These are phyloP conservation scores for Xylariales sp. DNA, from an alignment of 2,329 filamentous ascomycete genomes.

Conservation along the genomic window DNA sequence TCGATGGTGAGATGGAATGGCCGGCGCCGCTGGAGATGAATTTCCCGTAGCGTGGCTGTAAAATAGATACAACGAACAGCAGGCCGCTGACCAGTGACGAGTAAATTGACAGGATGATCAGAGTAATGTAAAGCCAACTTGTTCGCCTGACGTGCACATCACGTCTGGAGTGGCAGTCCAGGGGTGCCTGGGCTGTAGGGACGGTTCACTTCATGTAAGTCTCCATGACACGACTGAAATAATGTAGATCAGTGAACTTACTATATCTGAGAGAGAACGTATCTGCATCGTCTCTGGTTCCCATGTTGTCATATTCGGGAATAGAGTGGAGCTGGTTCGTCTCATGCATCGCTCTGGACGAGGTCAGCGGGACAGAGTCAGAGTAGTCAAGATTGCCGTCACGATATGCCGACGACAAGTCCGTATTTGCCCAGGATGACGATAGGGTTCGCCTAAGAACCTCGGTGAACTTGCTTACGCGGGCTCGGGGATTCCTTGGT, in stretches of 20 bases:
- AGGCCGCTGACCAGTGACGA: constrained; percentile 61
- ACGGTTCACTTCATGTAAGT: constrained; percentile 4
- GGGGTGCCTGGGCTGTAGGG: constrained; percentile 19
- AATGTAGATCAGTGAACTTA: constrained; percentile 9
- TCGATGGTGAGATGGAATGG: constrained; percentile 48
- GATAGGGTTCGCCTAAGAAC: constrained; percentile 15
- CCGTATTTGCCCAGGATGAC: constrained; percentile 9
- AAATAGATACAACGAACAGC: constrained; percentile 60
- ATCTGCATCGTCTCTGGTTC: constrained; percentile 14
- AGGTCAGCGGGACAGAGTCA: not conserved
- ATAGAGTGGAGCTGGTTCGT: constrained; percentile 8
- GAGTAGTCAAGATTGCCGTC: not conserved
- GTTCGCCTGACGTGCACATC: constrained; percentile 21
- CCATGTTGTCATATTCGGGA: constrained; percentile 7
- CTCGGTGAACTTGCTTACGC: constrained; percentile 17
- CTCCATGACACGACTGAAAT: not conserved
- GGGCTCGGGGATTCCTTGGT: no score
- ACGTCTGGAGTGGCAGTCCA: constrained; percentile 20
- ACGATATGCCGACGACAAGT: not conserved
- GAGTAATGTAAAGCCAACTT: constrained; percentile 46
- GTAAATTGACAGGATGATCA: constrained; percentile 51
- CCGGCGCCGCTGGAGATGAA: constrained; percentile 49
- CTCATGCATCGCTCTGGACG: constrained; percentile 10
- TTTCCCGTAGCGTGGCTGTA: constrained; percentile 58
- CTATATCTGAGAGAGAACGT: constrained; percentile 14